These are phyloP conservation scores for Barnettozyma sucrosica DNA, from an alignment of 805 yeast species.

Conservation along the genomic window DNA sequence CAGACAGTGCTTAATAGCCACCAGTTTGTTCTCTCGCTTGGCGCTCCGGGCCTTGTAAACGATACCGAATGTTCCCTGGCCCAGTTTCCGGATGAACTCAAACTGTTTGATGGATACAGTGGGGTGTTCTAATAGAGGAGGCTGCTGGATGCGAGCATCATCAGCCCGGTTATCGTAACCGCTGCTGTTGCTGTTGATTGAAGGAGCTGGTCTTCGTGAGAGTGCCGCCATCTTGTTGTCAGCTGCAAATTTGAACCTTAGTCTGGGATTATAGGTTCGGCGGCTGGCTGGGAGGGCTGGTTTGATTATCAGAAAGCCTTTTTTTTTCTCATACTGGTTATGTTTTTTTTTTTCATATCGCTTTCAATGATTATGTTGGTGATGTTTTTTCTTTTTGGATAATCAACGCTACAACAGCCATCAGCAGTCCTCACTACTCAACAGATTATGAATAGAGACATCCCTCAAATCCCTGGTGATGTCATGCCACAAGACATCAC, in stretches of 20 bases:
- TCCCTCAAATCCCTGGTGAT: constrained; percentile 86
- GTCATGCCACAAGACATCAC: constrained; percentile 68
- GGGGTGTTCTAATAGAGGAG: constrained; percentile 6
- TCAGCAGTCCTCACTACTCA: too few relatives aligned
- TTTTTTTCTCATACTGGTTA: not conserved
- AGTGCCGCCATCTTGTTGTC: not conserved
- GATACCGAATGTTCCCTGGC: constrained; percentile 86
- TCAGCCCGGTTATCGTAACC: not conserved
- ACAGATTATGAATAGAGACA: constrained; percentile 31
- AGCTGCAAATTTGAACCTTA: not conserved
- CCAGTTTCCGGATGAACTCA: constrained; percentile 41
- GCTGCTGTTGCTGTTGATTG: not conserved
- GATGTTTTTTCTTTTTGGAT: not conserved
- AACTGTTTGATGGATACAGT: constrained; percentile 27
- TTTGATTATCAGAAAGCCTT: not conserved
- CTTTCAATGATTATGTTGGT: not conserved
- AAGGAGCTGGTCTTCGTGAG: not conserved
- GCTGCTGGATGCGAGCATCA: not conserved
- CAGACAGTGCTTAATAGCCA: constrained; percentile 85
- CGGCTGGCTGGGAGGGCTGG: not conserved
- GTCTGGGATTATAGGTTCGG: not conserved
- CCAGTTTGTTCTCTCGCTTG: constrained; percentile 38
- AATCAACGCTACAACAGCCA: not conserved
- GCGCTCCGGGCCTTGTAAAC: constrained; percentile 64
- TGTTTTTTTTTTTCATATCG: not conserved